Evolutionary conservation across 768 basidiomycete species (phyloP).

Genomic region (Lactarius tabidus): DNA sequence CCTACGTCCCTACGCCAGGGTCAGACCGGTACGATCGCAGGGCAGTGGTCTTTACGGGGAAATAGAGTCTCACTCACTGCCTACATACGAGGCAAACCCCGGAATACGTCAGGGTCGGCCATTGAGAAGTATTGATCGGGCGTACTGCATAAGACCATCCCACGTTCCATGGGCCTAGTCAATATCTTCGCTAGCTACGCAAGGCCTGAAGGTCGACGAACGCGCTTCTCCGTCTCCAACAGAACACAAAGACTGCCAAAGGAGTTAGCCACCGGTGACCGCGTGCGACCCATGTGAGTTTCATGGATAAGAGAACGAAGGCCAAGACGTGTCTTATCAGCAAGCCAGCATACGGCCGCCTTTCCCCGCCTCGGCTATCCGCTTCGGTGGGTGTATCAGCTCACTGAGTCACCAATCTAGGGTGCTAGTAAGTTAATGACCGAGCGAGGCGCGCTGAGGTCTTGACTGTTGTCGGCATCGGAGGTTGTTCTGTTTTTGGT

Average conservation of each 20-base stretch:
- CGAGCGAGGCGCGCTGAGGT: neutral
- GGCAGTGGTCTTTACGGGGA: neutral
- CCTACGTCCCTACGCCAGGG: neutral
- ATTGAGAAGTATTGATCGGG: neutral
- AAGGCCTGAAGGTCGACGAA: neutral
- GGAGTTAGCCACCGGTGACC: neutral
- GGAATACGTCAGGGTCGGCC: conserved; percentile 6
- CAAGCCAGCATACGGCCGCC: neutral
- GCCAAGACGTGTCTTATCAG: neutral
- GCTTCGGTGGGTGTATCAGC: neutral
- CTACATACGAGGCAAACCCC: neutral
- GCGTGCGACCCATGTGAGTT: neutral
- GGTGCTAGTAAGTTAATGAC: neutral
- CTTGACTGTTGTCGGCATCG: neutral
- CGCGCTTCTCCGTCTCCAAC: neutral
- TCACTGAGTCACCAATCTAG: neutral
- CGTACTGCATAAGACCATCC: neutral
- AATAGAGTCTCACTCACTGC: neutral
- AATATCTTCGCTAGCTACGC: neutral
- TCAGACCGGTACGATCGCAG: neutral
- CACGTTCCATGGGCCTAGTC: neutral
- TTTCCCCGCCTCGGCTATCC: neutral
- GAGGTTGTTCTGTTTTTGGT: too few species aligned
- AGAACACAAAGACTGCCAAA: neutral
- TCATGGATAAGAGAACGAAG: neutral